phyloP scores from a whole-genome alignment of 2,329 filamentous ascomycete genomes.

The Cladophialophora chaetospira region DNA sequence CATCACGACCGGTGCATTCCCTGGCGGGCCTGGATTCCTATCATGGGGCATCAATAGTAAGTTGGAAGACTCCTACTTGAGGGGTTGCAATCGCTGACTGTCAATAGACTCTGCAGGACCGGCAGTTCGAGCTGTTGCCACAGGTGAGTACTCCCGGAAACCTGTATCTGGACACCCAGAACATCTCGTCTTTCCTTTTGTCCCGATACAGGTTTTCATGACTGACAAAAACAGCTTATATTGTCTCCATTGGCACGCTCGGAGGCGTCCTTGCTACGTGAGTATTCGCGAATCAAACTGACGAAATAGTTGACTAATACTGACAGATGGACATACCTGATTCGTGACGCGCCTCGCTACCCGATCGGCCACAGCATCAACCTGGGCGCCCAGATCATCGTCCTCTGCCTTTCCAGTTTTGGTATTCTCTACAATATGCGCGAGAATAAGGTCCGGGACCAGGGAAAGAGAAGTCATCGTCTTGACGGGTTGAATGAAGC shows the following conservation, averaged over 20 bases:
- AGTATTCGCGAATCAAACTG: conserved; percentile 54
- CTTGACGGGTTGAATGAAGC: conserved; percentile 39
- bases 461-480: conserved; percentile 34
- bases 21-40: conserved; percentile 84
- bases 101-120: conserved; percentile 54
- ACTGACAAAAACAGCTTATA: conserved; percentile 74
- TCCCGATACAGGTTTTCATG: no score
- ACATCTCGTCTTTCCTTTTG: no score
- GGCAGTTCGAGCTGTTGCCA: conserved; percentile 69
- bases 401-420: conserved; percentile 21
- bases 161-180: no score
- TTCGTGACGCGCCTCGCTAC: conserved; percentile 52
- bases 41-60: conserved; percentile 81
- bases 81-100: neutral
- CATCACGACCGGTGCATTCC: conserved; percentile 76
- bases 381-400: conserved; percentile 40
- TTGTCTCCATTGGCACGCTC: conserved; percentile 75
- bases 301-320: conserved; percentile 17
- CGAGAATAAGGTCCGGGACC: conserved; percentile 37
- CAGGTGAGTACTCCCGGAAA: no score
- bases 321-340: conserved; percentile 30
- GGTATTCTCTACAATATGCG: conserved; percentile 32
- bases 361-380: conserved; percentile 55
- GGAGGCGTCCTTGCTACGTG: conserved; percentile 78
- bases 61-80: conserved; percentile 39